Base-by-base conservation (phyloP, 1,139 yeast species). In the Entelexis paramagnoliae region DNA sequence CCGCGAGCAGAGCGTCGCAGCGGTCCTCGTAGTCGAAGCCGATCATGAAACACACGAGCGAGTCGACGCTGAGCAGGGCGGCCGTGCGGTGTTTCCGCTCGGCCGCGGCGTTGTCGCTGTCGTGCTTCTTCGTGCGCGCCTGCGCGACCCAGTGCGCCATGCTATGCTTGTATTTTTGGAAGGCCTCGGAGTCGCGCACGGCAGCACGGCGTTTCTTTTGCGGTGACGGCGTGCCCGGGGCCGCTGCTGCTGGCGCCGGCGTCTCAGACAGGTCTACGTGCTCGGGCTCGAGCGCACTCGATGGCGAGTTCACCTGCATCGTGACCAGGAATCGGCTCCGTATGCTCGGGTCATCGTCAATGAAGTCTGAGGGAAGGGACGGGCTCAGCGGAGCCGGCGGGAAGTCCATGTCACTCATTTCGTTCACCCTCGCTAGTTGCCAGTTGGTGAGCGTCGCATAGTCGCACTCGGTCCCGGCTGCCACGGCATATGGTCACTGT, bases 1-100 rank as follows among this genome's bases (percentile, higher is more conserved):
- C 22, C 54, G 57, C 43, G 56, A 56, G 52, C 51, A 60, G 58
- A 39, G 55, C 55, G 30, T 62, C 66, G 29, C 64, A 67, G 19
- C 68, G 59, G 49, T 71, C 74, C 46, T 69, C 73, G 53, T 65
- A 69, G 52, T 69, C 70, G 54, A 71, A 70, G 5, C 67, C 73
- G 3, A 69, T 64, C 30, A 70, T 60, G 53, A 70, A 70, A 38
- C 70, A 67, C 24, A 69, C 55, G 22, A 68, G 53, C 9, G 71
- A 60, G 55, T 69, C 72, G 53, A 69, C 54, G n/a, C 64, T 62
- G 13, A 61, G 55, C 2, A 66, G 65, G 4, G 63, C 62, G 0
- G 70, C 68, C 13, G 59, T 59, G 16, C 58, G 59, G 29, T 58
- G 58, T 36, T 62, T 52, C 14, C 63, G 57, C 16, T 59, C 56